Percentiles rank a stretch among this genome's conserved stretches.
Evolutionary conservation across 768 basidiomycete genomes (phyloP).

Genomic region (Lentinula sp.): DNA sequence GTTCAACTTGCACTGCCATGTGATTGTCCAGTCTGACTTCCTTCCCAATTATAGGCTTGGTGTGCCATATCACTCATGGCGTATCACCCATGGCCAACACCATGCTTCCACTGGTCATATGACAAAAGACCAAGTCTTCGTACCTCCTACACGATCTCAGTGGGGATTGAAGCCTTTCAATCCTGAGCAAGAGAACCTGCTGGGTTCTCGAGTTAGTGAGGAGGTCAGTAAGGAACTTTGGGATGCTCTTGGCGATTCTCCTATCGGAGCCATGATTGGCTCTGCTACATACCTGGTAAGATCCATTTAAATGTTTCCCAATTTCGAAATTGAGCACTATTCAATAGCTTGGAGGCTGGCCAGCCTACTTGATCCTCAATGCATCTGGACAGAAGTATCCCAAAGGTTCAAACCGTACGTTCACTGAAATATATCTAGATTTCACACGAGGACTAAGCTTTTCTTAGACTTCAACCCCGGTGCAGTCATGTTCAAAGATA

Average conservation of each 20-base stretch:
- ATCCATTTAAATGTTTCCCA: not conserved
- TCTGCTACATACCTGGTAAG: conserved; percentile 57
- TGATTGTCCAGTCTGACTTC: conserved; percentile 3
- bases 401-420: conserved; percentile 69
- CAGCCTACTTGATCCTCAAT: conserved; percentile 74
- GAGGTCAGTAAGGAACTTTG: conserved; percentile 68
- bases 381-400: conserved; percentile 90
- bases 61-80: conserved; percentile 96
- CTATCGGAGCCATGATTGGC: conserved; percentile 57
- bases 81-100: conserved; percentile 90
- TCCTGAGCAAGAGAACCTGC: conserved; percentile 56
- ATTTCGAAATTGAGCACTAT: not conserved
- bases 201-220: conserved; percentile 58
- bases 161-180: conserved; percentile 61
- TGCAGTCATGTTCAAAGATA: conserved; percentile 78
- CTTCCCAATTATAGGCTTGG: conserved; percentile 53
- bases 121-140: conserved; percentile 94
- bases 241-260: conserved; percentile 91
- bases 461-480: conserved; percentile 65
- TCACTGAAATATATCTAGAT: too few species aligned
- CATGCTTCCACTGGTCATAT: conserved; percentile 93
- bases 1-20: not conserved
- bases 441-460: not conserved
- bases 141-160: conserved; percentile 82
- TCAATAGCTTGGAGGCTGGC: conserved; percentile 75